Base-by-base conservation (phyloP, 192 early-diverging fungal genomes). In the Coemansia sp. region DNA sequence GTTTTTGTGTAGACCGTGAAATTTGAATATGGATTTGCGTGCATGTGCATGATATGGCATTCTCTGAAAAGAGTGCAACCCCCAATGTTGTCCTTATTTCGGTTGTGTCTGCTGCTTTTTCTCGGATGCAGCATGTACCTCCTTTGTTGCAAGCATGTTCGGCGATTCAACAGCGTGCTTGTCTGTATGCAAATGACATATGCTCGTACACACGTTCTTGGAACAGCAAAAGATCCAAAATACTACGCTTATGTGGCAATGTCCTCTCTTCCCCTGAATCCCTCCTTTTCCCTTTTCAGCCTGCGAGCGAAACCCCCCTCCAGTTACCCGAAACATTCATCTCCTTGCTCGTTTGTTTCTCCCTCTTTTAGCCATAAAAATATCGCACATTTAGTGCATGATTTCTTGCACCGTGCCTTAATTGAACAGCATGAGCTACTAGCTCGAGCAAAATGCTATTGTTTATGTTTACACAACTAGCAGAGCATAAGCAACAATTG, bases 331-430 rank as follows among this genome's bases (percentile, higher is more conserved):
- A 36, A 36, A 48, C 20, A 5, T 52, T 23, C 50, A 52, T 52
- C 50, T 52, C 50, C 22, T 52, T 52, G 50, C 50, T 43, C 14
- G 13, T 14, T 43, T 43, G 41, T 14, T 9, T 5, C n/a, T 23
- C 50, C 50, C 50, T 23, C 7, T 52, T 52, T 52, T 52, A 52
- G 50, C 50, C 50, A 52, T 19, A 11, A 14, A 20, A 52, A 43
- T 9, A 43, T 6, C 41, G 13, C 13, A 11, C 41, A 14, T 43
- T 43, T 43, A 11, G 13, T 14, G 41, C 41, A 9, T 43, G 7
- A 14, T 11, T 43, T 43, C 2, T 43, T 43, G 41, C 13, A 14
- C 50, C 22, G 50, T 52, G 13, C 25, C 25, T 20, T 25, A 52
- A 52, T 29, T 25, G 4, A 14, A 9, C 19, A 20, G 7, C 50